Percentiles rank a stretch among this genome's conserved stretches.
phyloP scores from a whole-genome alignment of 164 flowering plant genomes.

The Nelumbo lutea region DNA sequence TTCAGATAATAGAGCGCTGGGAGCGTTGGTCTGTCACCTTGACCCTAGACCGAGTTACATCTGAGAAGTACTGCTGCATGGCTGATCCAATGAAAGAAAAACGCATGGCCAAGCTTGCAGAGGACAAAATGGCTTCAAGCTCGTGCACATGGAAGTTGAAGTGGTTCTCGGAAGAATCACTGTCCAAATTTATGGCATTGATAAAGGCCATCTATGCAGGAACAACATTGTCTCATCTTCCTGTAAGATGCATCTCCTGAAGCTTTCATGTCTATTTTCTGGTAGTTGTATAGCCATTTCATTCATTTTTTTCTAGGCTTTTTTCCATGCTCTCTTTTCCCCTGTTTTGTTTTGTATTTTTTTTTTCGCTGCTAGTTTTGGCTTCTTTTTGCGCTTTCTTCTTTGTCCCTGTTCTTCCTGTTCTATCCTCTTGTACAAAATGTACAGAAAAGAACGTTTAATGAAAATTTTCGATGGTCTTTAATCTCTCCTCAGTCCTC shows the following conservation, averaged over 20 bases:
- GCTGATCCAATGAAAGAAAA: conserved; percentile 2
- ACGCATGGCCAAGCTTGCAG: not conserved
- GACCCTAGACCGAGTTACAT: conserved; percentile 22
- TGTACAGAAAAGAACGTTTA: conserved; percentile 18
- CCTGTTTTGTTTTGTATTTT: conserved; percentile 10
- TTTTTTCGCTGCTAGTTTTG: conserved; percentile 12
- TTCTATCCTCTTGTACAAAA: conserved; percentile 19
- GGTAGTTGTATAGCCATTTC: conserved; percentile 23
- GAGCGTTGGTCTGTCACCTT: conserved; percentile 42
- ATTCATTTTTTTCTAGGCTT: conserved; percentile 32
- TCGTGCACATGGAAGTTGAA: conserved; percentile 48
- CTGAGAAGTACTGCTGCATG: conserved; percentile 5
- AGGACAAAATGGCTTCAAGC: conserved; percentile 12
- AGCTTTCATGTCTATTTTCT: conserved; percentile 1
- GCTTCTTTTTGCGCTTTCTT: no score
- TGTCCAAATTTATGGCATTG: conserved; percentile 50
- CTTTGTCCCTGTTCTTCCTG: not conserved
- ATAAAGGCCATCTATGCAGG: conserved; percentile 56
- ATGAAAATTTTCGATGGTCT: not conserved
- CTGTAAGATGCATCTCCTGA: conserved; percentile 32
- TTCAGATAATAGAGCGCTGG: conserved; percentile 51
- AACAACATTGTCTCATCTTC: conserved; percentile 28
- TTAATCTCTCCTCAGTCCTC: no score
- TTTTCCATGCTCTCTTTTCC: not conserved
- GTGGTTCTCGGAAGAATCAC: conserved; percentile 59